Base-by-base conservation (phyloP, 2,329 filamentous ascomycete species). In the Allantophomopsis cytisporea region DNA sequence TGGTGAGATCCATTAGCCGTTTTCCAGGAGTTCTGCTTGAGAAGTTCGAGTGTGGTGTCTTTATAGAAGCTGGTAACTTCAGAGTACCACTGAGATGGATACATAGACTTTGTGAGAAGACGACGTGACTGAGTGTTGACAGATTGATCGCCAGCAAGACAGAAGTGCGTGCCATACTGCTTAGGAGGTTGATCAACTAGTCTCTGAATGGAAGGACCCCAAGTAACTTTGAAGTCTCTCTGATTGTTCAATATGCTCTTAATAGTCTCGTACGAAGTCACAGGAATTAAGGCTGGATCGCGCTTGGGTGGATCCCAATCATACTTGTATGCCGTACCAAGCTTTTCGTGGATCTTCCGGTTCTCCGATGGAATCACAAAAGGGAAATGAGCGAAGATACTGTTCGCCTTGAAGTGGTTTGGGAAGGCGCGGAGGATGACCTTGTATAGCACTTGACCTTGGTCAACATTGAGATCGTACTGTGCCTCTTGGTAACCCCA, bases 361-460 rank as follows among this genome's bases (percentile, higher is more conserved):
- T 85, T 91, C 54, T 88, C 83, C 0, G 65, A 63, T 0, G 85
- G 84, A 2, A 81, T 76, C 2, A 73, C 76, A 51, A 79, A 70
- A 35, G 53, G 53, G 42, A 47, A 55, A 38, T 55, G 53, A 0
- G 82, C 84, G 46, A 89, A 93, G 40, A 88, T 76, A 1, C 81
- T 87, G 61, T 91, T 79, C 15, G 68, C 60, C 54, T 73, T 75
- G 68, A 88, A 89, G 60, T 86, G 80, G 47, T 82, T 70, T 1
- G 85, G 86, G 65, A 93, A 86, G 0, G 83, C 82, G 5, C 80
- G 73, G 30, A 84, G 65, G 54, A 88, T 80, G 30, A 93, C 69
- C 64, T 91, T 93, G 66, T 88, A 87, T 59, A 89, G 83, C 11
- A 87, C 75, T 48, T 81, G 86, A 36, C 86, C 85, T 53, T 91